A percentile compares a stretch with the other conserved stretches of the same genome.
These are phyloP conservation scores for Tolypocladium cylindrosporum DNA, from an alignment of 2,329 filamentous ascomycete genomes.

Conservation along the genomic window DNA sequence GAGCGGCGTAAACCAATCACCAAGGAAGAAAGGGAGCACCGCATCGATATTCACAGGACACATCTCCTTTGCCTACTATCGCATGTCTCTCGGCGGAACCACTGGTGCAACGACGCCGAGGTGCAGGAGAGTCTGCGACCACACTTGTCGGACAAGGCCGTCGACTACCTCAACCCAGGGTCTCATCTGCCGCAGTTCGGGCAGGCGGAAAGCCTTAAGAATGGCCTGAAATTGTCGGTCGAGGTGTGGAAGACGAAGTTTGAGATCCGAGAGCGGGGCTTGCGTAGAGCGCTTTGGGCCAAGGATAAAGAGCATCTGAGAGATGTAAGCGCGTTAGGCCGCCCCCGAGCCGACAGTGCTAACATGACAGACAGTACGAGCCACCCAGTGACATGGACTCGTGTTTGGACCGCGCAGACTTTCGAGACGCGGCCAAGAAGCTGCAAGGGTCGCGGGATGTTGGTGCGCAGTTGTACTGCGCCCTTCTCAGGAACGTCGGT, in stretches of 20 bases:
- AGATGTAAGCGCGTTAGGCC: conserved; percentile 31
- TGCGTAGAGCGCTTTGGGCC: conserved; percentile 65
- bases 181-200: conserved; percentile 62
- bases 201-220: conserved; percentile 65
- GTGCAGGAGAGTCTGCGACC: conserved; percentile 57
- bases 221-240: conserved; percentile 62
- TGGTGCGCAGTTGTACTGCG: conserved; percentile 84
- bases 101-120: conserved; percentile 73
- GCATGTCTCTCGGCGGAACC: conserved; percentile 68
- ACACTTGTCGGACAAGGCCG: conserved; percentile 55
- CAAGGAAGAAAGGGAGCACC: conserved; percentile 41
- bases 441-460: conserved; percentile 79
- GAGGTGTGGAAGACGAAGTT: conserved; percentile 62
- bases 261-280: conserved; percentile 58
- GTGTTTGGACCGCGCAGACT: conserved; percentile 61
- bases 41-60: conserved; percentile 73
- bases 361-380: conserved; percentile 33
- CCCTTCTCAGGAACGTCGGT: conserved; percentile 71
- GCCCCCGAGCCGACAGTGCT: conserved; percentile 4
- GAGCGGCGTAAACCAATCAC: conserved; percentile 42
- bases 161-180: conserved; percentile 59
- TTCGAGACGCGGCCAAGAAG: conserved; percentile 56
- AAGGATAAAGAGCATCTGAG: conserved; percentile 53
- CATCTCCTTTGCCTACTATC: conserved; percentile 77
- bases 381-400: conserved; percentile 56